These are phyloP conservation scores for Pyrenula massariospora DNA, from an alignment of 495 filamentous ascomycete species.

Conservation along the genomic window DNA sequence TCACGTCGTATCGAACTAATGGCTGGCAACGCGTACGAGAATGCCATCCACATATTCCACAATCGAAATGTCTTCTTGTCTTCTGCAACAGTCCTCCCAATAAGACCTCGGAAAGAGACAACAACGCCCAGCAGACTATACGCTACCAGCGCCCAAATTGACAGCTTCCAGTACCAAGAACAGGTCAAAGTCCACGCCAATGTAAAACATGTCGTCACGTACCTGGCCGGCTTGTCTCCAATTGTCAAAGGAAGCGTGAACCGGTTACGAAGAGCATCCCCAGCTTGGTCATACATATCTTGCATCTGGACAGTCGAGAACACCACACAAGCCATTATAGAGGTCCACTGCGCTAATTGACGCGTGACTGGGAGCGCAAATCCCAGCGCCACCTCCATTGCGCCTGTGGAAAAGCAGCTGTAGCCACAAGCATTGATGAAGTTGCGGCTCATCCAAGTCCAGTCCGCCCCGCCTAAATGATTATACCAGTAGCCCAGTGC, in stretches of 20 bases:
- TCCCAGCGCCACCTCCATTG: constrained; percentile 13
- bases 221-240: constrained; percentile 25
- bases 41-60: neutral
- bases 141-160: neutral
- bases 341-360: constrained; percentile 17
- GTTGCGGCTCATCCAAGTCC: constrained; percentile 13
- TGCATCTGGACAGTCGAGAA: constrained; percentile 33
- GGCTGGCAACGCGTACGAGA: neutral
- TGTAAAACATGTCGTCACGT: constrained; percentile 21
- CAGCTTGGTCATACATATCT: constrained; percentile 28
- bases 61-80: neutral
- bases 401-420: constrained; percentile 17
- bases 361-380: neutral
- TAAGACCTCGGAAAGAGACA: neutral
- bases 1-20: no score
- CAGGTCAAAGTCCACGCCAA: constrained; percentile 22
- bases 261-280: constrained; percentile 24
- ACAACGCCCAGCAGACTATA: neutral
- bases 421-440: constrained; percentile 18
- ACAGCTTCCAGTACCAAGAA: constrained; percentile 17
- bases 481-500: constrained; percentile 21
- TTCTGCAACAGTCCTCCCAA: neutral
- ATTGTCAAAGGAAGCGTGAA: constrained; percentile 23
- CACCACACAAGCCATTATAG: constrained; percentile 22
- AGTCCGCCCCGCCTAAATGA: constrained; percentile 15